Evolutionary conservation across 805 yeast genomes (phyloP).

Genomic region (Metschnikowia baotianmanensis): DNA sequence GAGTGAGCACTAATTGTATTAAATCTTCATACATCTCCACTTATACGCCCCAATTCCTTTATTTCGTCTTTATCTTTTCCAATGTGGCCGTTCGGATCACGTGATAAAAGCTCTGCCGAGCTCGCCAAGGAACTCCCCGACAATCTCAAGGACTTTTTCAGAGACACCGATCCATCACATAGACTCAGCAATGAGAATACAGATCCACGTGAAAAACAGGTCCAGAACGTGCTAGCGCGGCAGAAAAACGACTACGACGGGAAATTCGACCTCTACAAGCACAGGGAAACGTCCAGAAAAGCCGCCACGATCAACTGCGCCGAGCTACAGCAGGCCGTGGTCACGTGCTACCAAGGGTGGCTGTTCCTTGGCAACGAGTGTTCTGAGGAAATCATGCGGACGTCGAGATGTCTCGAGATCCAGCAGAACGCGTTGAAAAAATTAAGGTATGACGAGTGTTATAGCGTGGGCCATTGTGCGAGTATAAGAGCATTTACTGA

Average conservation of each 20-base stretch:
- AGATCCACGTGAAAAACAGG: slow-evolving; percentile 26
- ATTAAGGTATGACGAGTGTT: slow-evolving; percentile 38
- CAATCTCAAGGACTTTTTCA: slow-evolving; percentile 31
- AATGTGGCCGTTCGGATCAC: slow-evolving; percentile 14
- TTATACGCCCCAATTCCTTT: too few species aligned
- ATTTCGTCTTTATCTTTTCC: too few species aligned
- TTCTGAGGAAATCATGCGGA: slow-evolving; percentile 26
- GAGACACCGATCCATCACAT: slow-evolving; percentile 29
- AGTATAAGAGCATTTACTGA: slow-evolving; percentile 38
- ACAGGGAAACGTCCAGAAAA: slow-evolving; percentile 22
- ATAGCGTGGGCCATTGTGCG: slow-evolving; percentile 33
- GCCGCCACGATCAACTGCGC: slow-evolving; percentile 39
- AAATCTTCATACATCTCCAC: too few species aligned
- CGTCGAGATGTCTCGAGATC: slow-evolving; percentile 31
- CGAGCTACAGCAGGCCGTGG: slow-evolving; percentile 36
- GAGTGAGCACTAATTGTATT: too few species aligned
- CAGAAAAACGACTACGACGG: slow-evolving; percentile 20
- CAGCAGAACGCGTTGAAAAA: slow-evolving; percentile 35
- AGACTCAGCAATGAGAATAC: slow-evolving; percentile 1
- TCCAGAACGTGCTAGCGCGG: slow-evolving; percentile 24
- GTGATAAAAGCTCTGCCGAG: slow-evolving; percentile 20
- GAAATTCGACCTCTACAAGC: slow-evolving; percentile 33
- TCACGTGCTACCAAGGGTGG: slow-evolving; percentile 37
- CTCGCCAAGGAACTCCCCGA: slow-evolving; percentile 35
- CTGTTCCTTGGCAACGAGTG: slow-evolving; percentile 31